A percentile compares a stretch with the other conserved stretches of the same genome.
Conservation (phyloP, 2,329 filamentous ascomycete genomes). For the Ilyonectria destructans region DNA sequence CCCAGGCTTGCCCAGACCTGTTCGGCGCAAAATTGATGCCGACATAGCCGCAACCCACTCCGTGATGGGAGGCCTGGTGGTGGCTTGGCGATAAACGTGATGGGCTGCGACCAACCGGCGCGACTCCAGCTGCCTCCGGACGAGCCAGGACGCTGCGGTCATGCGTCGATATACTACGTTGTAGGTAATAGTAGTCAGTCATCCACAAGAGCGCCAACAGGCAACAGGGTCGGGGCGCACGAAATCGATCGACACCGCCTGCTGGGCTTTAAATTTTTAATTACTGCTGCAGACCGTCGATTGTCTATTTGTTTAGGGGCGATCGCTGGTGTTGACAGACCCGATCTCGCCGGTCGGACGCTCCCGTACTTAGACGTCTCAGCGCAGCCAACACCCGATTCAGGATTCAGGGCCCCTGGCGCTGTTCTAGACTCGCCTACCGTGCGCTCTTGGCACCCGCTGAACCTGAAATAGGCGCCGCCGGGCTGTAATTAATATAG, state of each 20-base stretch:
- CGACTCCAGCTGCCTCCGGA: no score
- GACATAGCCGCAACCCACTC: not conserved
- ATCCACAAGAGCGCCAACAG: no score
- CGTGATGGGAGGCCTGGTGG: conserved; percentile 2
- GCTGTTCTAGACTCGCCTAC: not conserved
- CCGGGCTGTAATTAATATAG: conserved; percentile 36
- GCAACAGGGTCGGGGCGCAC: not conserved
- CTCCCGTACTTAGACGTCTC: not conserved
- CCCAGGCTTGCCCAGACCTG: not conserved
- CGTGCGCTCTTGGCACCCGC: not conserved
- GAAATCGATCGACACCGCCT: not conserved
- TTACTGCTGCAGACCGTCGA: not conserved
- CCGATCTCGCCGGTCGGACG: not conserved
- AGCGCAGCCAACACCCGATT: not conserved
- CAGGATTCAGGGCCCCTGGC: not conserved
- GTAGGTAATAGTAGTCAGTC: no score
- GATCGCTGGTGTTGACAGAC: not conserved
- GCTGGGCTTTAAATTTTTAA: not conserved
- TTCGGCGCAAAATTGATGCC: conserved; percentile 2
- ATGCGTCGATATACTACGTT: no score
- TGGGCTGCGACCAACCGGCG: no score
- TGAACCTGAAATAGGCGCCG: conserved; percentile 2
- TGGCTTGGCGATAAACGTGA: not conserved
- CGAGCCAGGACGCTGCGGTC: no score
- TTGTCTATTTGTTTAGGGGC: not conserved